phyloP scores from a whole-genome alignment of 306 rosid species.

The Fragaria iinumae region DNA sequence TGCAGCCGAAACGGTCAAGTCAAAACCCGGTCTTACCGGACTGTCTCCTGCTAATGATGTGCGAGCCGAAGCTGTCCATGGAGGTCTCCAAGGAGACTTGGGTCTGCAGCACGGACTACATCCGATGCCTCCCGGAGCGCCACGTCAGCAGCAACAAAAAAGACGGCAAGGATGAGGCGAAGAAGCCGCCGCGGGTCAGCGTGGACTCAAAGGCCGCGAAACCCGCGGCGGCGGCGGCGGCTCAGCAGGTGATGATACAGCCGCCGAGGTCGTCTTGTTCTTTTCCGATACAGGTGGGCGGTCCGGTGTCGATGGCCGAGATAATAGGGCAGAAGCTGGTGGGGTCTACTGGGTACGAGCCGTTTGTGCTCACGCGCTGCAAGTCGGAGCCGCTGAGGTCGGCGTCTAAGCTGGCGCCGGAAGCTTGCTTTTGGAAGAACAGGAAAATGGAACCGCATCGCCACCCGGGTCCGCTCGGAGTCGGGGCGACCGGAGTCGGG shows the following conservation, averaged over 20 bases:
- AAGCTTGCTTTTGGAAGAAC: slow-evolving; percentile 81
- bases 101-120: slow-evolving; percentile 85
- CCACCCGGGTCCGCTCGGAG: slow-evolving; percentile 58
- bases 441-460: slow-evolving; percentile 71
- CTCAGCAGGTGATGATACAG: slow-evolving; percentile 38
- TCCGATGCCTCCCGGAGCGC: slow-evolving; percentile 67
- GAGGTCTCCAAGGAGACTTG: slow-evolving; percentile 95
- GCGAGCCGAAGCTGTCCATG: slow-evolving; percentile 96
- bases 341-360: slow-evolving; percentile 69
- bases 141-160: slow-evolving; percentile 30
- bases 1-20: slow-evolving; percentile 20
- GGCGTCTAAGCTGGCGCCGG: slow-evolving; percentile 56
- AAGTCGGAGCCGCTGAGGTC: slow-evolving; percentile 96
- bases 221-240: background rate
- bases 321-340: slow-evolving; percentile 73
- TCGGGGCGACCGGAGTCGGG: slow-evolving; percentile 87
- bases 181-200: slow-evolving; percentile 32
- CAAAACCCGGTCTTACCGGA: slow-evolving; percentile 53
- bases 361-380: slow-evolving; percentile 82
- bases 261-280: slow-evolving; percentile 82
- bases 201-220: slow-evolving; percentile 21
- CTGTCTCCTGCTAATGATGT: slow-evolving; percentile 91
- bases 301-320: slow-evolving; percentile 52
- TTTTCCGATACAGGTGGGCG: slow-evolving; percentile 47
- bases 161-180: slow-evolving; percentile 27